phyloP scores from a whole-genome alignment of 225 moss, liverwort and hornwort genomes.

The Marchantia polymorpha region DNA sequence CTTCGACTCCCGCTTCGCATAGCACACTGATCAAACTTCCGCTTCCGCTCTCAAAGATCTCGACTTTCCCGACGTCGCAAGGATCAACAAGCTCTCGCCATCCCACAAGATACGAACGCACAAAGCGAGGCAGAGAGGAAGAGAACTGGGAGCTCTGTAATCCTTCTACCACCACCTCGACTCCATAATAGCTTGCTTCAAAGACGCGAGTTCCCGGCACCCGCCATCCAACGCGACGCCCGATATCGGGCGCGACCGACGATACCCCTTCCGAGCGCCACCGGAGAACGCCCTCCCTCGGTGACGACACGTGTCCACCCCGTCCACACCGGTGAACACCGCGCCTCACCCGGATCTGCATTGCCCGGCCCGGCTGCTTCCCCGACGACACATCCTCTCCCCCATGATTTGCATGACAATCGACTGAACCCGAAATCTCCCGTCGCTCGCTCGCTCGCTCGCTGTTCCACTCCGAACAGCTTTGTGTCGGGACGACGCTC shows the following conservation, averaged over 20 bases:
- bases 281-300: not conserved
- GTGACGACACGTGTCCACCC: not conserved
- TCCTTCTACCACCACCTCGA: not conserved
- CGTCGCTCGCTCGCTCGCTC: no score
- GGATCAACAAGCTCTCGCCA: not conserved
- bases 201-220: not conserved
- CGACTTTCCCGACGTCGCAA: not conserved
- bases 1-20: not conserved
- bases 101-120: not conserved
- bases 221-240: not conserved
- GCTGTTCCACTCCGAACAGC: not conserved
- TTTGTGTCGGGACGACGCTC: not conserved
- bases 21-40: not conserved
- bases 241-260: not conserved
- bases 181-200: not conserved
- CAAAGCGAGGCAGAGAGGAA: not conserved
- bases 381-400: no score
- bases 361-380: not conserved
- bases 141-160: not conserved
- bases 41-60: not conserved
- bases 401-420: no score
- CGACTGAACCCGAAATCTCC: no score
- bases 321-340: not conserved
- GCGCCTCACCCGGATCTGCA: not conserved
- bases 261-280: not conserved